Evolutionary conservation across 1,139 yeast genomes (phyloP), one percentile per base, ranked within the genome.

Genomic region (Geotrichum bryndzae): DNA sequence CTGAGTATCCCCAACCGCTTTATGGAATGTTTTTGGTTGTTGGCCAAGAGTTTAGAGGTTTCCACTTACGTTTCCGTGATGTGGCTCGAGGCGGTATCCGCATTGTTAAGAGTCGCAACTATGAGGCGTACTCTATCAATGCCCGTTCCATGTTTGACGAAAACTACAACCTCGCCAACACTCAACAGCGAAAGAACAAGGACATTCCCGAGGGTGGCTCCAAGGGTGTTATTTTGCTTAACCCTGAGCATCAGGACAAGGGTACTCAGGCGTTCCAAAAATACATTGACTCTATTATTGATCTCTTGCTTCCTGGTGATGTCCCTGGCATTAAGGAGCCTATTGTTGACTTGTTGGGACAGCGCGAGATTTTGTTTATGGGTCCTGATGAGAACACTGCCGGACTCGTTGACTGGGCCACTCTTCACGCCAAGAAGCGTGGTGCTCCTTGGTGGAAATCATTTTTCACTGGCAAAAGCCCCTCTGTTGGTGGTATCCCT

Each of bases 361-460:
- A 87, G 72, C 90, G 88, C 59, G 99, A 94, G 79, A 94, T 94
- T 69, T 79, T 94, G 69, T 94, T 90, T 76, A 88, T 94, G 85
- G 99, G 99, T 60, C 99, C 99, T 25, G 99, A 94, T 78, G 99
- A 94, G 80, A 96, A 96, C 76, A 91, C 98, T 64, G 98, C 99
- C 46, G 88, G 87, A 41, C 87, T 89, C 71, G 96, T 92, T 61
- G 92, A 94, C 75, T 94, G 99, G 99, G 99, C 99, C n/a, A 94
- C 98, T 54, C 79, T 85, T 68, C 99, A 94, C 73, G 99, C 99
- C 51, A 85, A 90, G 72, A 79, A 80, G 65, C 86, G 99, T 76
- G 96, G 96, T 66, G 97, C 98, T 58, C 94, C 96, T 66, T 91
- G 96, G 96, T 94, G 99, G 99, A 92, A 91, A 78, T 94, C 98